A percentile compares a stretch with the other conserved stretches of the same genome.
phyloP scores from a whole-genome alignment of 2,329 filamentous ascomycete species.

The Stemphylium vesicarium region DNA sequence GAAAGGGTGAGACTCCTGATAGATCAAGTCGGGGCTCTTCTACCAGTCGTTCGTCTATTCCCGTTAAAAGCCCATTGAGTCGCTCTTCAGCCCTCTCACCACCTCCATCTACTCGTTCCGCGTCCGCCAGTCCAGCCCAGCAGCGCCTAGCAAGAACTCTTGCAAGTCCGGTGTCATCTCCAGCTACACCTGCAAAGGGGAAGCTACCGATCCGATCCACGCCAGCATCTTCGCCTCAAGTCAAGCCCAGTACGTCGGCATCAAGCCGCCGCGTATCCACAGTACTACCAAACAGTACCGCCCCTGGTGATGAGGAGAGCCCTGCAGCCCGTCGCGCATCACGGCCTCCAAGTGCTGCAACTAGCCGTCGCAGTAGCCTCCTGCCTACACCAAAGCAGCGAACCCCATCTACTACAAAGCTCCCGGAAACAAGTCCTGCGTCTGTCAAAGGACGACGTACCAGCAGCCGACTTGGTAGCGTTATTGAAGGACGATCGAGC shows the following conservation, averaged over 20 bases:
- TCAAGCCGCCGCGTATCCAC: slow-evolving; percentile 34
- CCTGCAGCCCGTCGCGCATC: slow-evolving; percentile 35
- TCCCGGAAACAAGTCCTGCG: slow-evolving; percentile 14
- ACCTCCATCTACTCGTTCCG: slow-evolving; percentile 25
- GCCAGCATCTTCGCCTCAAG: slow-evolving; percentile 25
- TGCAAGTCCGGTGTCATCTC: slow-evolving; percentile 40
- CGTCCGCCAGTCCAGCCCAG: slow-evolving; percentile 41
- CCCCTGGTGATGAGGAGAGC: slow-evolving; percentile 35
- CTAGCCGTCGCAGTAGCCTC: slow-evolving; percentile 39
- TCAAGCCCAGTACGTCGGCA: slow-evolving; percentile 26
- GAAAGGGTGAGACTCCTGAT: slow-evolving; percentile 27
- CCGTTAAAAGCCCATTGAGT: slow-evolving; percentile 44
- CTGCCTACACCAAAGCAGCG: slow-evolving; percentile 39
- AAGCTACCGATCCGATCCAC: slow-evolving; percentile 29
- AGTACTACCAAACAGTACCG: slow-evolving; percentile 27
- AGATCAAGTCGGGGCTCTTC: slow-evolving; percentile 32
- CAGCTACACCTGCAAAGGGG: slow-evolving; percentile 38
- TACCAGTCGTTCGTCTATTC: slow-evolving; percentile 41
- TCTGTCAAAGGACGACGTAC: slow-evolving; percentile 29
- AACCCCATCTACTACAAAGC: slow-evolving; percentile 28
- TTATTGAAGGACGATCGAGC: slow-evolving; percentile 34
- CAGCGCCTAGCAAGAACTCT: slow-evolving; percentile 34
- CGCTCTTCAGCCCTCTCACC: slow-evolving; percentile 36
- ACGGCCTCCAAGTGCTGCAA: slow-evolving; percentile 39
- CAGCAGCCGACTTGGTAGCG: slow-evolving; percentile 30